These are phyloP conservation scores for Ceratocystis alfenasii DNA, from an alignment of 2,329 filamentous ascomycete genomes.

Conservation along the genomic window DNA sequence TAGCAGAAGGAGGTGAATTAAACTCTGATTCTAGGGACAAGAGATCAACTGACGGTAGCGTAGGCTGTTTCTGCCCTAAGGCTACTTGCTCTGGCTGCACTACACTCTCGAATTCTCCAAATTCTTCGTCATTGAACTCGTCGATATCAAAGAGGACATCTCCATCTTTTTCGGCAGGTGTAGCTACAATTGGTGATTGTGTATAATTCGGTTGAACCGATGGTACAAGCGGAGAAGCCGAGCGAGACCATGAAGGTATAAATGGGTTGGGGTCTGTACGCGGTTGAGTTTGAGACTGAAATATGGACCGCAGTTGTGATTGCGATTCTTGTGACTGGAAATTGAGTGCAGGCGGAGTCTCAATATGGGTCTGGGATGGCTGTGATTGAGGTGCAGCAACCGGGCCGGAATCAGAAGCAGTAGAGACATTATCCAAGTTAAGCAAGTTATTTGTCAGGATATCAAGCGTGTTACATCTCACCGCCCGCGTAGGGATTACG, in stretches of 20 bases:
- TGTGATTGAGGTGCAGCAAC: neutral
- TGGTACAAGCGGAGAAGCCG: neutral
- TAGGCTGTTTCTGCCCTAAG: neutral
- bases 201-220: neutral
- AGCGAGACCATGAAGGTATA: neutral
- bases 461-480: slow-evolving; percentile 42
- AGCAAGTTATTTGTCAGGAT: slow-evolving; percentile 43
- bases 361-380: neutral
- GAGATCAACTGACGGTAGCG: slow-evolving; percentile 32
- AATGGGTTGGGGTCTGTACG: neutral
- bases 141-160: slow-evolving; percentile 57
- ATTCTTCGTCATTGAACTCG: slow-evolving; percentile 33
- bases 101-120: slow-evolving; percentile 35
- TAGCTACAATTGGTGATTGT: slow-evolving; percentile 21
- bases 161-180: slow-evolving; percentile 30
- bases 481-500: slow-evolving; percentile 23
- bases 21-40: slow-evolving; percentile 29
- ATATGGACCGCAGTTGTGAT: slow-evolving; percentile 11
- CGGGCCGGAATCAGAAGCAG: neutral
- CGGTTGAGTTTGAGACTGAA: slow-evolving; percentile 10
- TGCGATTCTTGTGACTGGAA: neutral
- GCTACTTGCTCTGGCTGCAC: slow-evolving; percentile 8
- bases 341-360: neutral
- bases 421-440: slow-evolving; percentile 27
- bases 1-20: neutral